phyloP scores from a whole-genome alignment of 768 basidiomycete species.

The Podaxis mareebaensis region DNA sequence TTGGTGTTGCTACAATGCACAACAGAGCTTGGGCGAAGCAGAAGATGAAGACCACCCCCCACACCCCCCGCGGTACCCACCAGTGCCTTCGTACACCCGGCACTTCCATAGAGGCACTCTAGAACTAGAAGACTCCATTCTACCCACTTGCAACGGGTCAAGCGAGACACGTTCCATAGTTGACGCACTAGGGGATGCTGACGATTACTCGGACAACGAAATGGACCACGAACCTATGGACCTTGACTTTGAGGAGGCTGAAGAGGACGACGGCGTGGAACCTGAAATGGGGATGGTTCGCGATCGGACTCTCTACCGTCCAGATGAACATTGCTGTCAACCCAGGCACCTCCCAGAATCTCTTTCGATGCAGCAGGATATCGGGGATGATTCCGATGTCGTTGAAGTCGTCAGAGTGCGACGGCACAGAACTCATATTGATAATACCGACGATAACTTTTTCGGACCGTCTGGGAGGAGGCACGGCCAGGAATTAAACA shows the following conservation, averaged over 20 bases:
- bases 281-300: neutral
- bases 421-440: slow-evolving; percentile 29
- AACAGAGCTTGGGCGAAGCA: slow-evolving; percentile 23
- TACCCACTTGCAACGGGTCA: slow-evolving; percentile 20
- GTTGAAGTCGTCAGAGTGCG: slow-evolving; percentile 62
- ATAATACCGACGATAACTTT: slow-evolving; percentile 20
- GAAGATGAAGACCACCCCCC: slow-evolving; percentile 20
- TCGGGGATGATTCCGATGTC: slow-evolving; percentile 53
- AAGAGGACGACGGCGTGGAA: slow-evolving; percentile 18
- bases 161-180: slow-evolving; percentile 29
- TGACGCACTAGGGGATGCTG: slow-evolving; percentile 28
- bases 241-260: slow-evolving; percentile 24
- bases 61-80: slow-evolving; percentile 8
- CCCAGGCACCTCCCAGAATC: slow-evolving; percentile 19
- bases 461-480: neutral
- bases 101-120: slow-evolving; percentile 15
- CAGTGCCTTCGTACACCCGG: slow-evolving; percentile 16
- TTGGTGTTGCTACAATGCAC: slow-evolving; percentile 61
- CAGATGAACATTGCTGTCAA: slow-evolving; percentile 19
- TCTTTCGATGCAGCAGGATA: slow-evolving; percentile 17
- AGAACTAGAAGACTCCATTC: slow-evolving; percentile 12
- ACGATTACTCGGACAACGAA: slow-evolving; percentile 26
- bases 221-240: slow-evolving; percentile 25
- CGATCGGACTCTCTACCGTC: neutral
- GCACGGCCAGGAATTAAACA: neutral